Evolutionary conservation across 1,139 yeast genomes (phyloP).

Genomic region (Lodderomyces parapsilosis): DNA sequence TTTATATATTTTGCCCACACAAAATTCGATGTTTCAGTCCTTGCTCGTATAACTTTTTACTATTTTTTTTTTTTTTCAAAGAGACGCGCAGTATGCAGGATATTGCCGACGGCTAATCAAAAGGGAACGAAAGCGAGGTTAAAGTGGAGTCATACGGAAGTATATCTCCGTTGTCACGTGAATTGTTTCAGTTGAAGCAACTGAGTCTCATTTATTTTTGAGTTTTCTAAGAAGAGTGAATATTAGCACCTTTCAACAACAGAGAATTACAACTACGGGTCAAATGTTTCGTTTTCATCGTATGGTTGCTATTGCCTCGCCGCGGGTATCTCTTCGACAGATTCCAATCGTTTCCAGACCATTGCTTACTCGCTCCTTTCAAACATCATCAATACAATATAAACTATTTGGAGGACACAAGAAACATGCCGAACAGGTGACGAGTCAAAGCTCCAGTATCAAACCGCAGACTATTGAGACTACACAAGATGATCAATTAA

Average conservation of each 20-base stretch:
- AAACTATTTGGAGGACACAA: constrained; percentile 5
- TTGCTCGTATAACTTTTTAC: background rate
- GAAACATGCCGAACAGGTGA: background rate
- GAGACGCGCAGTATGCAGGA: background rate
- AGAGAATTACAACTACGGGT: too few species aligned
- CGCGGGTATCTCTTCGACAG: background rate
- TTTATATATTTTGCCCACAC: background rate
- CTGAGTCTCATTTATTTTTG: too few species aligned
- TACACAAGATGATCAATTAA: background rate
- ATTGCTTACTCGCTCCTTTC: constrained; percentile 2
- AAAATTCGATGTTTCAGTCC: background rate
- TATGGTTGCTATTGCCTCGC: background rate
- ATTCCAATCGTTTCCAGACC: background rate
- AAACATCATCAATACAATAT: background rate
- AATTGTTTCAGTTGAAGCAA: background rate
- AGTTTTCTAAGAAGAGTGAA: too few species aligned
- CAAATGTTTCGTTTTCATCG: background rate
- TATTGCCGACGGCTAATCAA: background rate
- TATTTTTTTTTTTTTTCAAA: background rate
- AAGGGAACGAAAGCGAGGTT: background rate
- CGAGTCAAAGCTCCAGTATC: background rate
- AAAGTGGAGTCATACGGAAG: background rate
- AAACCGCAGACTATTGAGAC: background rate
- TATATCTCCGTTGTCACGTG: background rate
- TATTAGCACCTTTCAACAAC: background rate